Base-by-base conservation (phyloP, 2,329 filamentous ascomycete species). In the Teratosphaeria zuluensis region DNA sequence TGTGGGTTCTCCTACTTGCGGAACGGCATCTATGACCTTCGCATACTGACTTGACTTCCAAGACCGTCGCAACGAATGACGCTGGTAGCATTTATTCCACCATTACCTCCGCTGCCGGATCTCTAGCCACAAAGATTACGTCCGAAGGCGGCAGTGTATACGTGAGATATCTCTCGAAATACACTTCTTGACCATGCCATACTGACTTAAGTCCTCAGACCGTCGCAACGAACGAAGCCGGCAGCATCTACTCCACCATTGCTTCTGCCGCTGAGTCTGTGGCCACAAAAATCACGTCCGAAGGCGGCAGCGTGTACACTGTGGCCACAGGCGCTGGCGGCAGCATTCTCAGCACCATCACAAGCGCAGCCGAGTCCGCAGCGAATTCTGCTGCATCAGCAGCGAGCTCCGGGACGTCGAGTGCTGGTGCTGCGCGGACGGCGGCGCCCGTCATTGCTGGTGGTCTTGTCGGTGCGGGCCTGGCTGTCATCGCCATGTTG, bases 401-500 rank as follows among this genome's bases (percentile, higher is more conserved):
- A 16, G 60, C 58, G 24, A 55, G 24, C 24, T 55, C 38, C 21
- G n/a, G 31, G 5, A n/a, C 42, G 3, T 56, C 58, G 4, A 57
- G 61, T 33, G 60, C 38, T 16, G 58, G 61, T n/a, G 66, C 66
- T 6, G 56, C 59, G 38, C 55, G 55, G 32, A 69, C 67, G 19
- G 67, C 58, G 52, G 65, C 60, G 3, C 66, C 66, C 28, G 51
- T 63, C 32, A 24, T 62, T 33, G 72, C 70, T 19, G 72, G 68
- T 14, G 72, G 61, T 57, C 69, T 62, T 3, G 63, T 70, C 3
- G 70, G 61, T 28, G 67, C 65, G 9, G 73, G 63, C 19, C 69
- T 68, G 52, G 70, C 59, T 66, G 68, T 59, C 63, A 69, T 65
- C 62, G 69, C 63, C 60, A 62, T 68, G 57, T 57, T 68, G 24